These are phyloP conservation scores for Lactuca saligna DNA, from an alignment of 129 eudicot species.

Conservation along the genomic window DNA sequence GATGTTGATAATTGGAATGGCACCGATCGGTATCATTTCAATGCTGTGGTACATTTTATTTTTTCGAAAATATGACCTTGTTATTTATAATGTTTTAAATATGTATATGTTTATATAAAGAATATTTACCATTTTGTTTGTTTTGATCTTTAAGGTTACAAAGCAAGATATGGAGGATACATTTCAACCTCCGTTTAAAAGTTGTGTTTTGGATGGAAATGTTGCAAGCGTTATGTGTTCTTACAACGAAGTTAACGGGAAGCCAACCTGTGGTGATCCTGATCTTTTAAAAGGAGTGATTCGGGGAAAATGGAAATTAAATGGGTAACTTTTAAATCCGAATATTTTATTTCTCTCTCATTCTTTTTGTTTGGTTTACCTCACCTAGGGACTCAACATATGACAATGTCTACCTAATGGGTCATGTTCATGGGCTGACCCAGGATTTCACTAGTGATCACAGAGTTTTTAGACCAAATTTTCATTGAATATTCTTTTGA, in stretches of 20 bases:
- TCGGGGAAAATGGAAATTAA: conserved; percentile 45
- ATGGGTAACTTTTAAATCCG: conserved; percentile 34
- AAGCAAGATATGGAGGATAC: conserved; percentile 61
- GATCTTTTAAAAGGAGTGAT: conserved; percentile 42
- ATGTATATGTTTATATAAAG: not conserved
- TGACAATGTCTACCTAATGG: too few species aligned
- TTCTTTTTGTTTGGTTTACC: not conserved
- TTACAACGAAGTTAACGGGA: conserved; percentile 53
- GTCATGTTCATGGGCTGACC: too few species aligned
- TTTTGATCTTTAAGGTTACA: conserved; percentile 32
- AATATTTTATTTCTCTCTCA: not conserved
- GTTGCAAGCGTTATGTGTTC: conserved; percentile 69
- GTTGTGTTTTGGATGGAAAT: conserved; percentile 51
- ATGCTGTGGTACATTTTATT: conserved; percentile 38
- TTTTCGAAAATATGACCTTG: not conserved
- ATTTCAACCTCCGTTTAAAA: conserved; percentile 53
- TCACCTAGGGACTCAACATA: not conserved
- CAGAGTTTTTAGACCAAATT: too few species aligned
- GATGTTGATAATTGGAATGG: conserved; percentile 64
- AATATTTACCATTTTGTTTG: not conserved
- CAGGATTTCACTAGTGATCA: too few species aligned
- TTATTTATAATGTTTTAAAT: not conserved
- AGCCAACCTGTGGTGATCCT: conserved; percentile 50
- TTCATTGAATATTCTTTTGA: too few species aligned
- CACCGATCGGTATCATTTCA: conserved; percentile 42